Evolutionary conservation across 345 rosid species (phyloP), one percentile per base, ranked within the genome.

Genomic region (Orychophragmus violaceus): DNA sequence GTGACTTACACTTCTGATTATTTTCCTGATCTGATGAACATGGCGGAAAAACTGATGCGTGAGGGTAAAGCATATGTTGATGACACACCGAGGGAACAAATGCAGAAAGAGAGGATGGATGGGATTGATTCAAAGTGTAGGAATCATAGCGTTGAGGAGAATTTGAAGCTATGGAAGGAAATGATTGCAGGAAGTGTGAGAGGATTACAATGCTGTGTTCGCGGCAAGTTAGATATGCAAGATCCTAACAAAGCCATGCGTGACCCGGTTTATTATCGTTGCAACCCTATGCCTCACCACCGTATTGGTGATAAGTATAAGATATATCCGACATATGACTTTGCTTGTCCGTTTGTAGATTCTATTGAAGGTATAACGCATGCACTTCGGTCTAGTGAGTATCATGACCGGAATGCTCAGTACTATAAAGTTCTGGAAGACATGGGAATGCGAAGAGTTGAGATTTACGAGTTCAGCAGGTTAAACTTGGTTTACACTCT

Each of bases 341-440:
- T 94, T 80, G 99, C 97, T 41, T 94, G 99, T 61, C 99, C 99
- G 1, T 90, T 82, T 82, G 91, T 88, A 2, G 99, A 88, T 74
- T 83, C 91, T 36, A 24, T 66, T 18, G 97, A 94, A 80, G 93
- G 93, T 17, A 94, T 85, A 49, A 84, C 89, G 6, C 99, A 87
- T 74, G 97, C 97, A 3, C 97, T 94, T 42, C 78, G 88, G 21
- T 90, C 97, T 49, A 84, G 89, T 32, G 90, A 90, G 79, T 90
- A 90, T 23, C 97, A 94, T 60, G 99, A 94, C 74, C 76, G 87
- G 19, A 90, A 88, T 80, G 97, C 90, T 68, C 99, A 94, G 63
- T 90, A 94, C 71, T 62, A 81, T 61, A 79, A 87, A 76, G 87
- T 94, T 76, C 89, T 76, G 53, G 79, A 82, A 61, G 99, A 94